Percentiles rank a stretch among this genome's conserved stretches.
Conservation (phyloP, 1,284 basidiomycete species). For the Porogramme epimiltina region DNA sequence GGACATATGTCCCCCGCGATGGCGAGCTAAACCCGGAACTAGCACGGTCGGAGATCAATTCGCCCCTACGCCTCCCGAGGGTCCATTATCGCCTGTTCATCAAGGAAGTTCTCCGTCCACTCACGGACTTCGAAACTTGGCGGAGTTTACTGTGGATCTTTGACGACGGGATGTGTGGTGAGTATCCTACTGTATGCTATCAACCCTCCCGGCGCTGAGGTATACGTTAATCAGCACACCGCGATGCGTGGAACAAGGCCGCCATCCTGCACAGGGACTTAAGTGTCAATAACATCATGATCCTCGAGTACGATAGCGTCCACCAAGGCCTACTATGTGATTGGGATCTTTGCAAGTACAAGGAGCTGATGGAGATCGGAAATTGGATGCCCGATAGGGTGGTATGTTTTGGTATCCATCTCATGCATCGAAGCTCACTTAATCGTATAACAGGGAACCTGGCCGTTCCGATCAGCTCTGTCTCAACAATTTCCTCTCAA, state of each 20-base stretch:
- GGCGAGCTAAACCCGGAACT: too few species aligned
- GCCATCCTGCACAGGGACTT: constrained; percentile 12
- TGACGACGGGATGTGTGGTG: background rate
- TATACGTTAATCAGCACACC: constrained; percentile 1
- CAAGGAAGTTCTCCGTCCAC: background rate
- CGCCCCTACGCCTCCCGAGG: too few species aligned
- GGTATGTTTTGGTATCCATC: background rate
- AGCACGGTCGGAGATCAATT: too few species aligned
- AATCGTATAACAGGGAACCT: constrained; percentile 2
- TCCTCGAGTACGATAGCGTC: background rate
- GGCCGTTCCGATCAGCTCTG: constrained; percentile 10
- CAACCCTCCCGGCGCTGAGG: background rate
- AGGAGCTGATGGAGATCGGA: background rate
- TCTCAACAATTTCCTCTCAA: background rate
- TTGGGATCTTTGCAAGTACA: constrained; percentile 10
- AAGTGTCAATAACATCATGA: constrained; percentile 11
- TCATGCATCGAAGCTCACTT: background rate
- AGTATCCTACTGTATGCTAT: background rate
- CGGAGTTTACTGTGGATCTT: background rate
- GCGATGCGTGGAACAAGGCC: background rate
- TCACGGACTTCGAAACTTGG: background rate
- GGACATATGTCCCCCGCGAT: too few species aligned
- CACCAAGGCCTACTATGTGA: constrained; percentile 1
- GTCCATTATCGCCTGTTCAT: background rate
- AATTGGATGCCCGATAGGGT: background rate